A percentile compares a stretch with the other conserved stretches of the same genome.
Conservation (phyloP, 208 protist genomes). For the Lotmaria passim region DNA sequence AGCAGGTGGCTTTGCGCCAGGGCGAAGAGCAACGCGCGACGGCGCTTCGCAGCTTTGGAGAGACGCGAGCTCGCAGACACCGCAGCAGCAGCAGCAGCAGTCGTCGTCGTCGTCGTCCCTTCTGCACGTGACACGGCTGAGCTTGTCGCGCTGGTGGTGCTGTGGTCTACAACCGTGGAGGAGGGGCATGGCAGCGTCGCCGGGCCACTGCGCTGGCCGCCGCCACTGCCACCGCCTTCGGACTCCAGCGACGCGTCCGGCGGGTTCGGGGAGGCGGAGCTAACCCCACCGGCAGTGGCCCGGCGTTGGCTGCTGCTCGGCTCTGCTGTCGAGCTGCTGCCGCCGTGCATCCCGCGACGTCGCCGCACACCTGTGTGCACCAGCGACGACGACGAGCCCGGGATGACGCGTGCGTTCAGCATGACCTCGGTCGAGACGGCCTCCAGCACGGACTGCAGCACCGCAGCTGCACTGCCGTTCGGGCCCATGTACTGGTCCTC, state of each 20-base stretch:
- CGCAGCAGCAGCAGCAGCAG: not conserved
- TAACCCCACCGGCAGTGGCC: not conserved
- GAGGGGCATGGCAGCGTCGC: not conserved
- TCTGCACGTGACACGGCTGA: not conserved
- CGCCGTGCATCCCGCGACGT: conserved; percentile 26
- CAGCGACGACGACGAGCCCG: conserved; percentile 20
- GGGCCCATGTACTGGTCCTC: conserved; percentile 25
- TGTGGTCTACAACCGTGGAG: not conserved
- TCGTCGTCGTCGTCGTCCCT: too few relatives aligned
- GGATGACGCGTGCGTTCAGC: conserved; percentile 20
- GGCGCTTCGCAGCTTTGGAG: conserved; percentile 29
- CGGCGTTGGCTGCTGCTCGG: not conserved
- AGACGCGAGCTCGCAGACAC: not conserved
- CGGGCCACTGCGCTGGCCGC: not conserved
- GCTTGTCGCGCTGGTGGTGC: not conserved
- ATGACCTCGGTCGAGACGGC: conserved; percentile 20
- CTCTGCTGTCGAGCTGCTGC: not conserved
- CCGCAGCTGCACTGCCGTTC: conserved; percentile 26
- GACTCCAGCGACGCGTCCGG: not conserved
- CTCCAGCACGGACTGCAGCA: conserved; percentile 32
- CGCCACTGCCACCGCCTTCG: not conserved
- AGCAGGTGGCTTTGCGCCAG: conserved; percentile 49
- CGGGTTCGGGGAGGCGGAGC: not conserved
- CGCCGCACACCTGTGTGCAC: conserved; percentile 26
- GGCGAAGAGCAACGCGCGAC: conserved; percentile 44